Conservation (phyloP, 805 yeast species). For the Suhomyces tanzawaensis region DNA sequence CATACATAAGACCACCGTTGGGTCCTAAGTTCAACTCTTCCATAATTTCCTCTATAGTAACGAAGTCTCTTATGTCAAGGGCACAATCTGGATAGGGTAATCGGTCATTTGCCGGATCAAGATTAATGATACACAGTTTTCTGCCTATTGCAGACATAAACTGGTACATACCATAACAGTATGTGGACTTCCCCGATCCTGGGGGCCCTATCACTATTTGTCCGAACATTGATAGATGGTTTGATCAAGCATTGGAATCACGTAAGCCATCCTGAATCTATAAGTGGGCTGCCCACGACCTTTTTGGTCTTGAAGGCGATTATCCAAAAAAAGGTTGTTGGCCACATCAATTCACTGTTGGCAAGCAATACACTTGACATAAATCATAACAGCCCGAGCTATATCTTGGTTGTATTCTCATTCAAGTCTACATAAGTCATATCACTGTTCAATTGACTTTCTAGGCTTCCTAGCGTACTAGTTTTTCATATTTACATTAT, state of each 20-base stretch:
- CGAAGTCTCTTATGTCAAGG: constrained; percentile 73
- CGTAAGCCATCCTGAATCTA: too few species aligned
- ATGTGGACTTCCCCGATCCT: constrained; percentile 95
- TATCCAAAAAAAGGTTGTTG: too few species aligned
- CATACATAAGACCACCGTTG: constrained; percentile 87
- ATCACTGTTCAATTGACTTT: too few species aligned
- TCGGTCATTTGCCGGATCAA: constrained; percentile 88
- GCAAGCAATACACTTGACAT: too few species aligned
- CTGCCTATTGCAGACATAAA: constrained; percentile 93
- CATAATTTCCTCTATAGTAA: constrained; percentile 78
- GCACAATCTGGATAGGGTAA: constrained; percentile 64
- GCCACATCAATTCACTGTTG: too few species aligned
- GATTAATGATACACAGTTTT: constrained; percentile 75
- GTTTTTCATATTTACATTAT: not conserved
- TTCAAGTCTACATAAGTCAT: too few species aligned
- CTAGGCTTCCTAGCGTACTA: too few species aligned
- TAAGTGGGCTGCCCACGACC: too few species aligned
- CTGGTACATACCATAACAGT: constrained; percentile 88
- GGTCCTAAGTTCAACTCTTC: constrained; percentile 72
- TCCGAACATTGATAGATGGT: constrained; percentile 76
- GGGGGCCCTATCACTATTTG: constrained; percentile 98
- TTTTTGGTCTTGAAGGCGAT: too few species aligned
- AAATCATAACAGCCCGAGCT: too few species aligned
- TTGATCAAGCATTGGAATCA: too few species aligned
- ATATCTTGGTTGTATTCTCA: too few species aligned